Base-by-base conservation (phyloP, 441 rosid genomes). In the Iberis amara region DNA sequence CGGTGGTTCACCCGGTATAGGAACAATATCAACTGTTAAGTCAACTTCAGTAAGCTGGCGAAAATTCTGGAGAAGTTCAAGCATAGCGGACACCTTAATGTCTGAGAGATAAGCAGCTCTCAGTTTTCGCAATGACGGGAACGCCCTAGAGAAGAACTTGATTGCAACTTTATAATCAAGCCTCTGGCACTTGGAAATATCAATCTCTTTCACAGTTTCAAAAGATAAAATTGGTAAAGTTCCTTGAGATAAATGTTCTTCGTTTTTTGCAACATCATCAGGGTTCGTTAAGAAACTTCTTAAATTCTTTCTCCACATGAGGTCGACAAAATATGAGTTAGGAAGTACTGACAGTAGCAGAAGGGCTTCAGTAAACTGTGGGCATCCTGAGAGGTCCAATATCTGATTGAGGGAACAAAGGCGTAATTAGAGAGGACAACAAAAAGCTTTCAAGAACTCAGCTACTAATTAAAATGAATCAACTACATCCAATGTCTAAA, bases 91-190 rank as follows among this genome's bases (percentile, higher is more conserved):
- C 5, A 64, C 64, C 68, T 66, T 79, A 55, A 83, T 73, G 80
- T 78, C 78, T 51, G 70, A 68, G 66, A 76, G 89, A 73, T 83
- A 71, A 71, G 86, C 80, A 46, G 95, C 95, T 74, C 55, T 78
- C 62, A 89, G 65, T 66, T 61, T 79, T 74, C 77, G 78, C 51
- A 89, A 70, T 36, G 74, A 81, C 24, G 89, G 89, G 67, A 89
- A 85, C 53, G 86, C 73, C 58, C 50, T 71, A 60, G 78, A 76
- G 62, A 89, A 78, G 62, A 73, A 68, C 61, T 79, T 82, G 53
- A 85, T 40, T 2, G 80, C 71, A 47, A 55, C 62, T 55, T 61
- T 69, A 70, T 79, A 75, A 66, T 73, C 69, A 59, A 89, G 79
- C 59, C 71, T 72, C 43, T 52, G 73, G 62, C 95, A 85, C 61